Percentiles rank a stretch among this genome's conserved stretches.
These are phyloP conservation scores for Nemania sp. DNA, from an alignment of 2,329 filamentous ascomycete species.

Conservation along the genomic window DNA sequence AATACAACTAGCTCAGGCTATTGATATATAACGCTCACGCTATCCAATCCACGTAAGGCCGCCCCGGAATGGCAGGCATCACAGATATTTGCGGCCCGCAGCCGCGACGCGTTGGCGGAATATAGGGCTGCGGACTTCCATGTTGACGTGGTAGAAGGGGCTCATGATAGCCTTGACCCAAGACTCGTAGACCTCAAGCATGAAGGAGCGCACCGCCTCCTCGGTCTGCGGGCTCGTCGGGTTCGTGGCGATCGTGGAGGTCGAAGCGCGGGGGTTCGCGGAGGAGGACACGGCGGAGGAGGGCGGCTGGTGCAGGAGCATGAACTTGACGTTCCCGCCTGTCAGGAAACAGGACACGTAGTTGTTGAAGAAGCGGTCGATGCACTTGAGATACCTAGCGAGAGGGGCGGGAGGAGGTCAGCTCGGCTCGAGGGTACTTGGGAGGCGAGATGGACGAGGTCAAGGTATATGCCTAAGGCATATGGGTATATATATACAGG, in stretches of 20 bases:
- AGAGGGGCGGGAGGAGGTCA: background rate
- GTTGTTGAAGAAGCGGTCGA: conserved; percentile 96
- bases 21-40: conserved; percentile 8
- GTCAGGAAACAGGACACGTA: conserved; percentile 96
- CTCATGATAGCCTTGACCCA: conserved; percentile 98
- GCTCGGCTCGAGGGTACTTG: background rate
- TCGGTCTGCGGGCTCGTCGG: conserved; percentile 89
- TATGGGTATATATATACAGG: no score
- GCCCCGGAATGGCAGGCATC: conserved; percentile 32
- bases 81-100: conserved; percentile 92
- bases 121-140: conserved; percentile 82
- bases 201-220: conserved; percentile 94
- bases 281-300: conserved; percentile 66
- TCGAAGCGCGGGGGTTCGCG: conserved; percentile 48
- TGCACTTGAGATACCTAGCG: conserved; percentile 80
- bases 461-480: background rate
- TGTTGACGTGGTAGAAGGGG: conserved; percentile 88
- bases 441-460: background rate
- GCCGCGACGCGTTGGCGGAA: conserved; percentile 82
- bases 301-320: conserved; percentile 92
- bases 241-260: conserved; percentile 78
- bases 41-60: background rate
- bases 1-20: background rate
- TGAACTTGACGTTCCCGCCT: conserved; percentile 88
- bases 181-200: conserved; percentile 91